These are phyloP conservation scores for Vigna nakashimae DNA, from an alignment of 306 rosid species.

Conservation along the genomic window DNA sequence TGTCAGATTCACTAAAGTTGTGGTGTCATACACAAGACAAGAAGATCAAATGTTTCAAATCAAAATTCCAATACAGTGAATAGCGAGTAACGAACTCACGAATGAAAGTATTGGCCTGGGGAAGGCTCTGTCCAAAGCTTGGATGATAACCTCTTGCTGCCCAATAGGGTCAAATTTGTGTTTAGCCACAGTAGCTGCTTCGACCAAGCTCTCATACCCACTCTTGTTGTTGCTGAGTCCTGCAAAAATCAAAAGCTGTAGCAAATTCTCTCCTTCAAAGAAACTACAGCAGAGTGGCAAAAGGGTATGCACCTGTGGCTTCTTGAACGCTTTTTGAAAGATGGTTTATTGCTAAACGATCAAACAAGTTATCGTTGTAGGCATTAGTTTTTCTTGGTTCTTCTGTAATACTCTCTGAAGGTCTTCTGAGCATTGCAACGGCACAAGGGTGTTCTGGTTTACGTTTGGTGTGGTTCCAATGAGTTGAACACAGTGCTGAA, in stretches of 20 bases:
- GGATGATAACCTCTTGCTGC: slow-evolving; percentile 62
- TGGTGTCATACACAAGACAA: not conserved
- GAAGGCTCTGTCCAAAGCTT: slow-evolving; percentile 71
- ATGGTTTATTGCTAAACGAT: slow-evolving; percentile 73
- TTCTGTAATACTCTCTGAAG: slow-evolving; percentile 45
- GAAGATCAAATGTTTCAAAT: not conserved
- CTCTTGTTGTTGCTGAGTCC: slow-evolving; percentile 71
- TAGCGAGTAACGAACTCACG: slow-evolving; percentile 51
- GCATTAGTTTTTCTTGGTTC: slow-evolving; percentile 45
- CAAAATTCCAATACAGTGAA: not conserved
- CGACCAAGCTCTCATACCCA: slow-evolving; percentile 81
- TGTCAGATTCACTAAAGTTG: not conserved
- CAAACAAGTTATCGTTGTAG: slow-evolving; percentile 73
- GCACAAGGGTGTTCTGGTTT: slow-evolving; percentile 39
- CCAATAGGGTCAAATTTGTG: slow-evolving; percentile 53
- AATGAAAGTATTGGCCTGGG: slow-evolving; percentile 69
- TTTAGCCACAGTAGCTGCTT: slow-evolving; percentile 68
- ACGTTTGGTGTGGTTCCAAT: slow-evolving; percentile 35
- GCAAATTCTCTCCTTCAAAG: slow-evolving; percentile 3
- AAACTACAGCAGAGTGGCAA: not conserved
- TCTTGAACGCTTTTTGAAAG: slow-evolving; percentile 76
- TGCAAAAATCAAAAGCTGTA: slow-evolving; percentile 28
- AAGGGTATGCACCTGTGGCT: slow-evolving; percentile 68
- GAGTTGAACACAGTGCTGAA: slow-evolving; percentile 45
- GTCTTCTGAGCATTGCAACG: slow-evolving; percentile 59